These are phyloP conservation scores for Aspergillus spinulosporus DNA, from an alignment of 2,329 filamentous ascomycete genomes.

Conservation along the genomic window DNA sequence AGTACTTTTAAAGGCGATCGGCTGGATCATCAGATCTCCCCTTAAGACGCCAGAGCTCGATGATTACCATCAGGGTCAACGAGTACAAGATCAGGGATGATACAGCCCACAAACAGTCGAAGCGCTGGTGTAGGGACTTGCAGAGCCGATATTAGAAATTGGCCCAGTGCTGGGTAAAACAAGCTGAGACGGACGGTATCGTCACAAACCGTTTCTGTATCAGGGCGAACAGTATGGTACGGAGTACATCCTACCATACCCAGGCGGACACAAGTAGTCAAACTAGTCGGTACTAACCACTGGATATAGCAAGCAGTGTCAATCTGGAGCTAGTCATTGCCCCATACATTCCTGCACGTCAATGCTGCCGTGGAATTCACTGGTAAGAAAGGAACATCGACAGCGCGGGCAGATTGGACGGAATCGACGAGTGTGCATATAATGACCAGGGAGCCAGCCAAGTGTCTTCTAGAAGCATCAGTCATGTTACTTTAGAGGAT, in stretches of 20 bases:
- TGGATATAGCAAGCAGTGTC: not conserved
- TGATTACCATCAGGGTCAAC: not conserved
- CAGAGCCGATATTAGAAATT: not conserved
- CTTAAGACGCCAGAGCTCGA: not conserved
- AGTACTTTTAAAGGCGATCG: not conserved
- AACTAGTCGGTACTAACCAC: not conserved
- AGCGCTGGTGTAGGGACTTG: not conserved
- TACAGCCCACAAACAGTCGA: not conserved
- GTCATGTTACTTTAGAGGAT: not conserved
- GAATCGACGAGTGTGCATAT: not conserved
- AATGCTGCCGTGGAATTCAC: constrained; percentile 1
- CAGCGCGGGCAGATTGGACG: constrained; percentile 1
- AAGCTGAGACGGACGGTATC: constrained; percentile 3
- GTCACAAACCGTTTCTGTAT: not conserved
- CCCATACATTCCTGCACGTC: constrained; percentile 8
- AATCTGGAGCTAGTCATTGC: not conserved
- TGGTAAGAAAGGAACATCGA: constrained; percentile 3
- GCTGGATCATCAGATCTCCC: constrained; percentile 4
- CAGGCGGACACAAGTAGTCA: not conserved
- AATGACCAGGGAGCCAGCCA: constrained; percentile 2
- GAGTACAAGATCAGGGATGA: not conserved
- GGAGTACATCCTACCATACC: not conserved
- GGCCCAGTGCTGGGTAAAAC: not conserved
- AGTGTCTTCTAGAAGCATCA: constrained; percentile 12
- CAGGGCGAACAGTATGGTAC: not conserved